Conservation (phyloP, 2,329 filamentous ascomycete genomes). For the Colletotrichum lini region DNA sequence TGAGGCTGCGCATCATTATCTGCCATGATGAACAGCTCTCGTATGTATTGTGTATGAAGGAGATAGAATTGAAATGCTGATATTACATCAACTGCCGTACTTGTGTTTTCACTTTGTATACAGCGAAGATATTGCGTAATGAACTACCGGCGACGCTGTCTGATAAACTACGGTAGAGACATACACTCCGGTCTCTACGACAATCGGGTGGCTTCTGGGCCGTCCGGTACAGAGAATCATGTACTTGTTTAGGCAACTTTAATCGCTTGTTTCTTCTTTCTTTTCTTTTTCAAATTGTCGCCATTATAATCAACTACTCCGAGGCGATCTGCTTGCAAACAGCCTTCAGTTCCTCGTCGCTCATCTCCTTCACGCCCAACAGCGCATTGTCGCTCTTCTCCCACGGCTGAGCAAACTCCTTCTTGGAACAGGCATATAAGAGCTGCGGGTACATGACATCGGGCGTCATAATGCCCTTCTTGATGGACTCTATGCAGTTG, state of each 20-base stretch:
- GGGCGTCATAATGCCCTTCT: conserved; percentile 43
- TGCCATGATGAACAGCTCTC: conserved; percentile 35
- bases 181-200: too few species aligned
- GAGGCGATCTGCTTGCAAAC: conserved; percentile 39
- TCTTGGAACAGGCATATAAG: conserved; percentile 41
- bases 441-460: conserved; percentile 43
- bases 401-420: conserved; percentile 36
- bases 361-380: conserved; percentile 44
- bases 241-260: neutral
- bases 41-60: conserved; percentile 44
- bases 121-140: neutral
- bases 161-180: too few species aligned
- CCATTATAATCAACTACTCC: conserved; percentile 10
- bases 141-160: neutral
- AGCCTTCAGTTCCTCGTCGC: conserved; percentile 44
- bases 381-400: conserved; percentile 45
- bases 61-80: conserved; percentile 41
- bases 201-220: neutral
- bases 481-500: conserved; percentile 41
- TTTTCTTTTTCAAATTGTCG: too few species aligned
- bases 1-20: conserved; percentile 31
- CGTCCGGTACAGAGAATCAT: neutral
- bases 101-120: too few species aligned
- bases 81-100: conserved; percentile 15
- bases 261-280: neutral